Conservation (phyloP, 1,284 basidiomycete genomes). For the Ustilago vetiveriae region DNA sequence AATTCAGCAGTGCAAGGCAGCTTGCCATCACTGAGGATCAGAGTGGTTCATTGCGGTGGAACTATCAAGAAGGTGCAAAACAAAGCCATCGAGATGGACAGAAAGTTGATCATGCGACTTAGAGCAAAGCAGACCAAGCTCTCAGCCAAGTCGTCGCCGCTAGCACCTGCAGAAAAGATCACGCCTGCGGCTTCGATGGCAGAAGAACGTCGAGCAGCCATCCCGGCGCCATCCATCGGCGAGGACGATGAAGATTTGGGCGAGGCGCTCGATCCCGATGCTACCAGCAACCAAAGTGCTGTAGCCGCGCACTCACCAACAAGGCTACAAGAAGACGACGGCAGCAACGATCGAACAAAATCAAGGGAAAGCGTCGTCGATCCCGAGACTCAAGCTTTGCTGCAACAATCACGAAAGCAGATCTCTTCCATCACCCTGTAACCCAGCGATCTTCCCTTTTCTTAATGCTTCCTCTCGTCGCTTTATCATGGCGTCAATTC, state of each 20-base stretch:
- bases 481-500: no score
- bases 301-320: background rate
- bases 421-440: constrained; percentile 31
- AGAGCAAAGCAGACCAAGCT: constrained; percentile 24
- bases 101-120: constrained; percentile 26
- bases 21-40: constrained; percentile 28
- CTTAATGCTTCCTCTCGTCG: no score
- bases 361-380: constrained; percentile 9
- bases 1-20: no score
- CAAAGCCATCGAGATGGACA: constrained; percentile 50
- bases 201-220: background rate
- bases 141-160: background rate
- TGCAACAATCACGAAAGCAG: constrained; percentile 25
- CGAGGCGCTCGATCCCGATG: constrained; percentile 24
- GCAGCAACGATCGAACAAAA: background rate
- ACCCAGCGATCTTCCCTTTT: no score
- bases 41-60: constrained; percentile 46
- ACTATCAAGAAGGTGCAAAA: constrained; percentile 56
- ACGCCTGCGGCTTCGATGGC: background rate
- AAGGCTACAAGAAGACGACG: background rate
- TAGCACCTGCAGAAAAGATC: background rate
- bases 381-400: constrained; percentile 28
- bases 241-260: constrained; percentile 39
- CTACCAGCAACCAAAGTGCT: background rate
- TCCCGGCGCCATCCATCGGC: background rate